A percentile compares a stretch with the other conserved stretches of the same genome.
These are phyloP conservation scores for Lichina pygmaea DNA, from an alignment of 495 filamentous ascomycete species.

Conservation along the genomic window DNA sequence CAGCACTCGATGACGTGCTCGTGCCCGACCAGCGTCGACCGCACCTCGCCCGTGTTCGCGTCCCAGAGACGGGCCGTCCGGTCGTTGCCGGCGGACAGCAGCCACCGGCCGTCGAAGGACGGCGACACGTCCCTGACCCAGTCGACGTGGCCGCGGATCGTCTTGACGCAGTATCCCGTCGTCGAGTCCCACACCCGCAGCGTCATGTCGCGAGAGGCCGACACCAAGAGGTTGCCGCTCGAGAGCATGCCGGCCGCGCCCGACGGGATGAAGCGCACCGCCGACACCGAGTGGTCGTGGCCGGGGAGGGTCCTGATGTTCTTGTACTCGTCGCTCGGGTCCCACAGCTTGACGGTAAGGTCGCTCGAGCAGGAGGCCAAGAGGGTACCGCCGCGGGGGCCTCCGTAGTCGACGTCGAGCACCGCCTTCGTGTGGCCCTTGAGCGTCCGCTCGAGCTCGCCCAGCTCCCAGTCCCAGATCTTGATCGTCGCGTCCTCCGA, in stretches of 20 bases:
- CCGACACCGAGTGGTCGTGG: conserved; percentile 77
- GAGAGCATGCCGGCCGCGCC: conserved; percentile 35
- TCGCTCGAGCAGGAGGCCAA: conserved; percentile 80
- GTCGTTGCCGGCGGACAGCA: conserved; percentile 64
- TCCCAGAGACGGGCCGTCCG: conserved; percentile 72
- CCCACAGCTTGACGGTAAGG: conserved; percentile 89
- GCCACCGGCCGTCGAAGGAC: conserved; percentile 56
- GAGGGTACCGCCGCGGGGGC: conserved; percentile 58
- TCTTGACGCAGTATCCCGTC: conserved; percentile 79
- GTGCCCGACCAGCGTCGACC: conserved; percentile 62
- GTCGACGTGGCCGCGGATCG: conserved; percentile 51
- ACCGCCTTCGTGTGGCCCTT: conserved; percentile 88
- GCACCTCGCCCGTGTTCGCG: conserved; percentile 40
- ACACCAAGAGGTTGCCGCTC: conserved; percentile 54
- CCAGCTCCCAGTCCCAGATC: conserved; percentile 95
- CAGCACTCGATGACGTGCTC: conserved; percentile 81
- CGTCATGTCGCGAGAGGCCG: conserved; percentile 57
- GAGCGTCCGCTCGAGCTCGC: conserved; percentile 71
- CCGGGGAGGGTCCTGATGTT: conserved; percentile 82
- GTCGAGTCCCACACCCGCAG: conserved; percentile 79
- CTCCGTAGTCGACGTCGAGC: conserved; percentile 75
- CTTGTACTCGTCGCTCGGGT: conserved; percentile 81
- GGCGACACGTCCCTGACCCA: conserved; percentile 77
- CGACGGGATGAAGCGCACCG: conserved; percentile 69
- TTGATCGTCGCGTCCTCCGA: conserved; percentile 78